Evolutionary conservation across 345 rosid genomes (phyloP), one percentile per base, ranked within the genome.

Genomic region (Erucastrum elatum): DNA sequence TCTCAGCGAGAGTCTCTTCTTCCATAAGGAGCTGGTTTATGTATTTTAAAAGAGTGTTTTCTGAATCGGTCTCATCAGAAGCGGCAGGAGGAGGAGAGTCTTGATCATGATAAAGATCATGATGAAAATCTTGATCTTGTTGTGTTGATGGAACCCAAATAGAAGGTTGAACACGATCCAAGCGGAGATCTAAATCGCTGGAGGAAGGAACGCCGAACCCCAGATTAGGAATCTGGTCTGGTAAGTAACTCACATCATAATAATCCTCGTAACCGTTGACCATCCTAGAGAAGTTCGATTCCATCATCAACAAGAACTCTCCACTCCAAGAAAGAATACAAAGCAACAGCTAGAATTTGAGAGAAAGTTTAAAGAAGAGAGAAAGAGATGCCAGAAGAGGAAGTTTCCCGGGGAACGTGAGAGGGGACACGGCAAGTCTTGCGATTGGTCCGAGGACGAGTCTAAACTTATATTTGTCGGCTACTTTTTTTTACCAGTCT

Each of bases 11-110:
- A 76, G 84, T 85, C 84, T 91, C 97, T 49, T 49, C 56, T 74
- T 90, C 94, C 97, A 91, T 81, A 15, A 90, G 94, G 67, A 90
- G 74, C 84, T 87, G 86, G 61, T 70, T 87, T 26, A 91, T 83
- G 79, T 87, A 90, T 78, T 77, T 87, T 70, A 88, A 88, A 41
- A 87, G 84, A 0, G 88, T 75, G 30, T 88, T 89, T 3, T 86
- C 80, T n/a, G 83, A 87, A 25, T 82, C 86, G 7, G 81, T 84
- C 30, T 72, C 81, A 70, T 85, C 91, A 46, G 71, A 0, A 1
- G 44, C 1, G 3, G 30, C 39, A 35, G 9, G 9, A 6, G 84
- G 65, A 64, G 66, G 75, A 76, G 84, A 76, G 61, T 41, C 51
- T n/a, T 66, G 73, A 9, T 56, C 15, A 3, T 78, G 61, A 26